phyloP scores from a whole-genome alignment of 2,329 filamentous ascomycete species.

The Talaromyces sp. region DNA sequence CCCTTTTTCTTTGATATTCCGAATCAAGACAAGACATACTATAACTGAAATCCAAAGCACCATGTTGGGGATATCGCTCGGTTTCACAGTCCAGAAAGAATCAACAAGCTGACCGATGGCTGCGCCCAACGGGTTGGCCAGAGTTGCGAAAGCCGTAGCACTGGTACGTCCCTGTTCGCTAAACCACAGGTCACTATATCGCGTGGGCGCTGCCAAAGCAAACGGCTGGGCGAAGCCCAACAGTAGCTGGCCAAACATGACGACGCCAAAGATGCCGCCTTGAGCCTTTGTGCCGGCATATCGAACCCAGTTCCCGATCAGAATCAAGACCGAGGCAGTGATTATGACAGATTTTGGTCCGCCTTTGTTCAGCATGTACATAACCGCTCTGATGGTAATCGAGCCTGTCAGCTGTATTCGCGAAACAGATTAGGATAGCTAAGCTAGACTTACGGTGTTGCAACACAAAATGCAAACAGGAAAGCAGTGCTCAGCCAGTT shows the following conservation, averaged over 20 bases:
- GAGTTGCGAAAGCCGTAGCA: slow-evolving; percentile 76
- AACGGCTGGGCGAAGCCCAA: slow-evolving; percentile 89
- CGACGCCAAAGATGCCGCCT: slow-evolving; percentile 65
- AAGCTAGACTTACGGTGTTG: slow-evolving; percentile 56
- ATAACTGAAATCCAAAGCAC: slow-evolving; percentile 83
- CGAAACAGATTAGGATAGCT: neutral
- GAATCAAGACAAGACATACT: slow-evolving; percentile 44
- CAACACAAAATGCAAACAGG: slow-evolving; percentile 74
- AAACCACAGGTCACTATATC: slow-evolving; percentile 95
- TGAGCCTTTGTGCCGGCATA: slow-evolving; percentile 63
- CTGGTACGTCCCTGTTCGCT: slow-evolving; percentile 76
- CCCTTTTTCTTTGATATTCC: neutral
- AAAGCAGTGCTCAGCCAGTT: slow-evolving; percentile 93
- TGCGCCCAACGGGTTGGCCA: slow-evolving; percentile 87
- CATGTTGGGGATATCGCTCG: slow-evolving; percentile 68
- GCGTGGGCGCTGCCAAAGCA: slow-evolving; percentile 79
- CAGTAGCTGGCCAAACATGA: slow-evolving; percentile 88
- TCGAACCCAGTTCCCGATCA: slow-evolving; percentile 87
- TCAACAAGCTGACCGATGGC: slow-evolving; percentile 84
- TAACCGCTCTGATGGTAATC: slow-evolving; percentile 46
- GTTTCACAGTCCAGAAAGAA: slow-evolving; percentile 65
- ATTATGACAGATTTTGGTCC: slow-evolving; percentile 78
- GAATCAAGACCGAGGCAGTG: slow-evolving; percentile 64
- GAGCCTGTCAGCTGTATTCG: neutral
- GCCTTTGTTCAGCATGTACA: slow-evolving; percentile 70